Evolutionary conservation across 306 rosid species (phyloP).

Genomic region (Carpinus fangiana): DNA sequence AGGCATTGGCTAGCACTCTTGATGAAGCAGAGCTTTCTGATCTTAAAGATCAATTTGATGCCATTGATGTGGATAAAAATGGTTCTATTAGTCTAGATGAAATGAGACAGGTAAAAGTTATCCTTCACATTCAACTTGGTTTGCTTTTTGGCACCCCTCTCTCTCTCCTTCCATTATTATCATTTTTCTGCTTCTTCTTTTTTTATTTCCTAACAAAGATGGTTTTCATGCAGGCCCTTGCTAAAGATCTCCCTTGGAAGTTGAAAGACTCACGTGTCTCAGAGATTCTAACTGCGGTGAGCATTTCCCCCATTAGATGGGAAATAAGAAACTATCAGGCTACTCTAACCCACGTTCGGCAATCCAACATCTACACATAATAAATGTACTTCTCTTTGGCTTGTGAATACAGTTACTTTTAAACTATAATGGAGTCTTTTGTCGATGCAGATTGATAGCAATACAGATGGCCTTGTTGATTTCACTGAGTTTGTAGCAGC

Average conservation of each 20-base stretch:
- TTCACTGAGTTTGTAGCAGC: conserved; percentile 96
- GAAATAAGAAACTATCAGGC: not conserved
- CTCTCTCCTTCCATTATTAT: not conserved
- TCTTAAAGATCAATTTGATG: conserved; percentile 94
- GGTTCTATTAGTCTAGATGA: conserved; percentile 97
- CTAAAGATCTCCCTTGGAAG: conserved; percentile 97
- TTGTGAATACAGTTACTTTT: conserved; percentile 18
- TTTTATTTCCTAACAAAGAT: conserved; percentile 30
- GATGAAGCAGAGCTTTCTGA: conserved; percentile 80
- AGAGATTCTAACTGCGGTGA: conserved; percentile 93
- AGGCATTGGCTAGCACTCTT: conserved; percentile 99
- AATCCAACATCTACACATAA: not conserved
- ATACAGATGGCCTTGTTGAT: conserved; percentile 98
- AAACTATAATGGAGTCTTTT: not conserved
- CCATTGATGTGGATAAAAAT: conserved; percentile 95
- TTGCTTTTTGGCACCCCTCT: not conserved
- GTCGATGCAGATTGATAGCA: conserved; percentile 79
- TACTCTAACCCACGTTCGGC: conserved; percentile 8
- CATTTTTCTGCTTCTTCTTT: conserved; percentile 19
- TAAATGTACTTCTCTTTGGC: not conserved
- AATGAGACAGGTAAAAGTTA: conserved; percentile 82
- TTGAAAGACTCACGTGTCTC: conserved; percentile 85
- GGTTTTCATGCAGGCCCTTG: conserved; percentile 80
- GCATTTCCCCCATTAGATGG: conserved; percentile 28
- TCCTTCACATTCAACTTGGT: conserved; percentile 11